These are phyloP conservation scores for Quercus parvula DNA, from an alignment of 306 rosid species.

Conservation along the genomic window DNA sequence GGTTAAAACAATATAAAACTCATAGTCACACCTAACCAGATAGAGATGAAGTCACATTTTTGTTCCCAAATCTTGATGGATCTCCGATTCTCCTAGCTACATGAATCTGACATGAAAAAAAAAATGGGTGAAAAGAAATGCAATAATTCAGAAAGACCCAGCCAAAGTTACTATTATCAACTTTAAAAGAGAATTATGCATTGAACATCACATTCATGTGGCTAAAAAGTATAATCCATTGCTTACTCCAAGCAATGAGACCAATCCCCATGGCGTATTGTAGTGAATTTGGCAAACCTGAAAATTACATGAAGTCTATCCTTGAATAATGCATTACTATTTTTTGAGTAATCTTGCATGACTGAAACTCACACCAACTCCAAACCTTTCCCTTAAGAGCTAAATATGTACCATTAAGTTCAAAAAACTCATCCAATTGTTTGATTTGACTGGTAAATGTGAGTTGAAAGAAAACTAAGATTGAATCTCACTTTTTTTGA, in stretches of 20 bases:
- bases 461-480: too few species aligned
- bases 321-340: not conserved
- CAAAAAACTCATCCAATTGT: too few species aligned
- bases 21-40: constrained; percentile 5
- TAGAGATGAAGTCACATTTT: not conserved
- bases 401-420: too few species aligned
- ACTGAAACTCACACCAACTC: too few species aligned
- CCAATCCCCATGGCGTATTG: not conserved
- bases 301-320: constrained; percentile 15
- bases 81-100: not conserved
- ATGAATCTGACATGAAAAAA: not conserved
- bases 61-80: not conserved
- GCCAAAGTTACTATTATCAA: not conserved
- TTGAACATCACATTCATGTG: not conserved
- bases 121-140: not conserved
- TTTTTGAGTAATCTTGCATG: not conserved
- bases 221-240: not conserved
- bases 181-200: not conserved
- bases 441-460: too few species aligned
- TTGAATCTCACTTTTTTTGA: too few species aligned
- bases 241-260: not conserved
- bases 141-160: not conserved
- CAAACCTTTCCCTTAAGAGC: too few species aligned
- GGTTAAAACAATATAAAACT: not conserved
- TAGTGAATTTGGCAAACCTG: not conserved